A percentile compares a stretch with the other conserved stretches of the same genome.
Evolutionary conservation across 2,329 filamentous ascomycete genomes (phyloP).

Genomic region (Elsinoe fawcettii): DNA sequence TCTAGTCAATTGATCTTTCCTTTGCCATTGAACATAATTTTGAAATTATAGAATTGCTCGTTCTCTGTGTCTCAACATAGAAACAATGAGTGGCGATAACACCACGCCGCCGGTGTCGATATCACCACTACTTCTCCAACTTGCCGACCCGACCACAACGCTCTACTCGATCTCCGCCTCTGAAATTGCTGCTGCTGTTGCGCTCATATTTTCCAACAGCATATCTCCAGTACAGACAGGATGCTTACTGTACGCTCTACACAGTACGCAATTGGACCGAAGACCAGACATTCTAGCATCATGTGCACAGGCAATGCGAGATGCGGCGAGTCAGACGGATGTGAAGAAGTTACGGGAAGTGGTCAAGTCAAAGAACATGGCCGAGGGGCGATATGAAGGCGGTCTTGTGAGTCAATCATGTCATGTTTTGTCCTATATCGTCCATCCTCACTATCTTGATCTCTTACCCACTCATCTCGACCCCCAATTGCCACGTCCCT

Average conservation of each 20-base stretch:
- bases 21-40: neutral
- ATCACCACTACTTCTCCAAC: conserved; percentile 62
- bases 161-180: conserved; percentile 52
- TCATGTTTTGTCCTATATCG: neutral
- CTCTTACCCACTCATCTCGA: neutral
- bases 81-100: neutral
- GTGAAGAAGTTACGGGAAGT: conserved; percentile 52
- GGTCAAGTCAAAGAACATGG: conserved; percentile 49
- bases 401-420: conserved; percentile 58
- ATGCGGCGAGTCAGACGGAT: conserved; percentile 67
- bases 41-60: neutral
- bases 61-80: neutral
- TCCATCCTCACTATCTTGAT: neutral
- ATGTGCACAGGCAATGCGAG: conserved; percentile 76
- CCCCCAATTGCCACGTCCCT: neutral
- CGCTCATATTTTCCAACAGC: conserved; percentile 83
- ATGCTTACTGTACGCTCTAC: conserved; percentile 79
- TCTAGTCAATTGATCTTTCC: neutral
- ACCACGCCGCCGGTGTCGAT: conserved; percentile 41
- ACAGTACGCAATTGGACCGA: conserved; percentile 82
- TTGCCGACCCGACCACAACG: conserved; percentile 53
- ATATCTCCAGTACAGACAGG: conserved; percentile 83
- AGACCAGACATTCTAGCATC: conserved; percentile 77
- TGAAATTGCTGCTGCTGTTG: conserved; percentile 84
- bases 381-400: conserved; percentile 67